Evolutionary conservation across 805 yeast species (phyloP), one percentile per base, ranked within the genome.

Genomic region (Barnettozyma californica): DNA sequence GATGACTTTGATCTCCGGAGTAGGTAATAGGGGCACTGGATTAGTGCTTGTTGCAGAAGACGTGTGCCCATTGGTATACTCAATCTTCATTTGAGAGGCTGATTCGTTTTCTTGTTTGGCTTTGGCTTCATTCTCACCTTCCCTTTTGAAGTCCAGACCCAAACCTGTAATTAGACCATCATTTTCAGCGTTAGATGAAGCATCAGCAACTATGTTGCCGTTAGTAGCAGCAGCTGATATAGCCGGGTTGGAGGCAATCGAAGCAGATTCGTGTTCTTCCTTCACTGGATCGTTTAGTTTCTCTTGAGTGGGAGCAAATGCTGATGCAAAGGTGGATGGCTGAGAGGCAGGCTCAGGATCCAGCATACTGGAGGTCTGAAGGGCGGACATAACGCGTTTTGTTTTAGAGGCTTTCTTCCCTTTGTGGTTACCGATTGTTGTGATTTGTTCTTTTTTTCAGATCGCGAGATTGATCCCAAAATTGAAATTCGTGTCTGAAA

Each of bases 1-100:
- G 60, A 88, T 79, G 53, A 89, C 73, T 59, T 84, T 84, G 52
- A 73, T 58, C 43, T 70, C 73, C 20, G 72, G 69, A 46, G 65
- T 70, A 39, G 66, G 58, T n/a, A 64, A 18, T 2, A 34, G 26
- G 8, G 50, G 23, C 4, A 26, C 18, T 5, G 27, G 19, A 14
- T 16, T 29, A 29, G 33, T 13, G 16, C 16, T 29, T 11, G 33
- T 29, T 29, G 16, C 33, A 29, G 33, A 29, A 13, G 33, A 29
- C 4, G n/a, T 29, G 33, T 29, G 33, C 18, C 40, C 40, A 11
- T 29, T 41, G 21, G 35, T 33, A 33, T 8, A 38, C 25, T 45
- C 49, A 20, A 39, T 16, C 34, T 47, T 44, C 41, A 35, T 21
- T 8, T 27, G 26, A 25, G 37, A 31, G 35, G n/a, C 34, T 5